Percentiles rank a stretch among this genome's conserved stretches.
Conservation (phyloP, 306 rosid genomes). For the Castanopsis chinensis region DNA sequence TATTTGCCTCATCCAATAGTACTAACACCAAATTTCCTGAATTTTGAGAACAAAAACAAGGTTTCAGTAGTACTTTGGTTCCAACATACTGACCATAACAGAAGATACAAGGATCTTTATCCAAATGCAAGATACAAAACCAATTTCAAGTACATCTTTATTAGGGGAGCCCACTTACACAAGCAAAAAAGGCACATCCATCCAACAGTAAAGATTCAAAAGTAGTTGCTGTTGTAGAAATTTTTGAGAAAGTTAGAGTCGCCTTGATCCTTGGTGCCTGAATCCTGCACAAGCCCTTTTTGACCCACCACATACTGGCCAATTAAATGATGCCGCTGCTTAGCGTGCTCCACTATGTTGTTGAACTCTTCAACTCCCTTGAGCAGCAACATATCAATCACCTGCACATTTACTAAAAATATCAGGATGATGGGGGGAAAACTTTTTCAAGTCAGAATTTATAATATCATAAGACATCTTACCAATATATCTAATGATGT, state of each 20-base stretch:
- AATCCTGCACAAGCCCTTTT: conserved; percentile 57
- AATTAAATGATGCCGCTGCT: conserved; percentile 93
- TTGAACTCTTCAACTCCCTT: conserved; percentile 86
- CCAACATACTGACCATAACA: conserved; percentile 10
- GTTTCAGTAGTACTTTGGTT: conserved; percentile 19
- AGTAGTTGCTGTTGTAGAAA: conserved; percentile 76
- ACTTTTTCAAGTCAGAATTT: conserved; percentile 1
- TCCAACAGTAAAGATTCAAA: conserved; percentile 37
- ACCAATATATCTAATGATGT: background rate
- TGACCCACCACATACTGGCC: conserved; percentile 84
- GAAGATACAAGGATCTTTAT: conserved; percentile 19
- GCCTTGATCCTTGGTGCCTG: conserved; percentile 59
- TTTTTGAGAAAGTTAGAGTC: conserved; percentile 65
- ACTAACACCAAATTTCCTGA: background rate
- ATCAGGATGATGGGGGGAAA: conserved; percentile 14
- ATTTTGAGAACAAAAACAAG: background rate
- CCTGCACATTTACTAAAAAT: conserved; percentile 49
- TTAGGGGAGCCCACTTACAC: conserved; percentile 21
- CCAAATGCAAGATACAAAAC: conserved; percentile 25
- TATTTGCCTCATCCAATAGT: background rate
- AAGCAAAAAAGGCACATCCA: conserved; percentile 21
- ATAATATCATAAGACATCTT: background rate
- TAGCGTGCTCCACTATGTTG: conserved; percentile 73
- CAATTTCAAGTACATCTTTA: conserved; percentile 36
- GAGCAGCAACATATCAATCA: conserved; percentile 90